These are phyloP conservation scores for Centrapalus pauciflorus DNA, from an alignment of 129 eudicot species.

Conservation along the genomic window DNA sequence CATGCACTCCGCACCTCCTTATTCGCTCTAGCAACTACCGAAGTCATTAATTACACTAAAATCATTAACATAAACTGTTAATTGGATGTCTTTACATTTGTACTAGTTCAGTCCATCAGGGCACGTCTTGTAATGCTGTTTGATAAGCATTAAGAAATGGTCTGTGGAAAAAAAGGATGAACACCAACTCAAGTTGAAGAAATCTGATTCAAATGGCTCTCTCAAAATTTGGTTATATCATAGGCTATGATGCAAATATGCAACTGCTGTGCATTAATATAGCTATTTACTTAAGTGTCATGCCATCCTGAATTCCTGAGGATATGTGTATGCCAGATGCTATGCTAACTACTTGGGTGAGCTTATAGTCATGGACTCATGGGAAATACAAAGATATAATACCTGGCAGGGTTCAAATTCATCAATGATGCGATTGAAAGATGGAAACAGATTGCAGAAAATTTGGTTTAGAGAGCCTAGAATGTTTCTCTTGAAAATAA, in stretches of 20 bases:
- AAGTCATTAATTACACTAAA: too few relatives aligned
- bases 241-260: neutral
- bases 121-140: neutral
- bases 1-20: too few relatives aligned
- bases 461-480: slow-evolving; percentile 55
- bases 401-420: slow-evolving; percentile 70
- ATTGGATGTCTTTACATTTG: neutral
- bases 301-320: neutral
- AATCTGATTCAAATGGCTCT: neutral
- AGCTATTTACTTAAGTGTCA: neutral
- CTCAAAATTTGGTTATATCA: neutral
- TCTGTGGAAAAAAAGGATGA: neutral
- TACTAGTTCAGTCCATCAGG: neutral
- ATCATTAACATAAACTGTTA: neutral
- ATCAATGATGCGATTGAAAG: slow-evolving; percentile 56
- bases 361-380: neutral
- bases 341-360: neutral
- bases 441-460: slow-evolving; percentile 63
- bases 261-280: neutral
- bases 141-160: neutral
- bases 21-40: too few relatives aligned
- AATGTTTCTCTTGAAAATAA: slow-evolving; percentile 56
- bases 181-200: neutral
- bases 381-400: slow-evolving; percentile 13
- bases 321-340: neutral